Evolutionary conservation across 495 filamentous ascomycete species (phyloP).

Genomic region (Talaromyces liani): DNA sequence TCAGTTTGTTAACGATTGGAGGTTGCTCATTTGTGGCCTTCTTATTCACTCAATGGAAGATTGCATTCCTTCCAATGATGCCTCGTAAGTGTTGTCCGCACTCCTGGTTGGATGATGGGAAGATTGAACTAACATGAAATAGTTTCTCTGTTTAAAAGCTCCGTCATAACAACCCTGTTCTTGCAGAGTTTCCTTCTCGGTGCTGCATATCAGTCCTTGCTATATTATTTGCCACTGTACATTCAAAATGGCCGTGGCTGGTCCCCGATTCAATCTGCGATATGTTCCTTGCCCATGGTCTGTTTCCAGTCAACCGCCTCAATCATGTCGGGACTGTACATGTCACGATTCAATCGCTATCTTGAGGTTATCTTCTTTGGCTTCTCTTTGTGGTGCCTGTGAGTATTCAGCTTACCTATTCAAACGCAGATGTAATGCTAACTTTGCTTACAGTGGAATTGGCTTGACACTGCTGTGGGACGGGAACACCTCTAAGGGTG

Average conservation of each 20-base stretch:
- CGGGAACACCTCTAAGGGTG: constrained; percentile 34
- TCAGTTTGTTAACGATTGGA: constrained; percentile 53
- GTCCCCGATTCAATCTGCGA: constrained; percentile 41
- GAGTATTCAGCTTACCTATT: constrained; percentile 13
- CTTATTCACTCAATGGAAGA: constrained; percentile 50
- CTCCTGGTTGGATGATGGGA: constrained; percentile 12
- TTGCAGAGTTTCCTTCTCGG: constrained; percentile 55
- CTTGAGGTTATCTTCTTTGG: constrained; percentile 51
- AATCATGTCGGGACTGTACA: constrained; percentile 48
- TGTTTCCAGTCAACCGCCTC: constrained; percentile 43
- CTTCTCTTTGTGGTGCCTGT: constrained; percentile 46
- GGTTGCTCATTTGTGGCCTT: constrained; percentile 38
- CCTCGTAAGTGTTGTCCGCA: constrained; percentile 32
- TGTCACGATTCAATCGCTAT: constrained; percentile 48
- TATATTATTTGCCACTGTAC: constrained; percentile 46
- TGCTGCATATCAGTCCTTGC: constrained; percentile 48
- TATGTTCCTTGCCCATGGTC: constrained; percentile 46
- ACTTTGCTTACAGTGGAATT: constrained; percentile 27
- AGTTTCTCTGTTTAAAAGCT: constrained; percentile 49
- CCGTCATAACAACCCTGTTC: constrained; percentile 43
- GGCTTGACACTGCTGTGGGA: constrained; percentile 47
- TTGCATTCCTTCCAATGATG: constrained; percentile 52
- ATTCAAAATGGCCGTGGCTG: constrained; percentile 48
- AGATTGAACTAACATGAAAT: constrained; percentile 7
- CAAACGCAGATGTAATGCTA: neutral